Evolutionary conservation across 805 yeast species (phyloP), one percentile per base, ranked within the genome.

Genomic region (Clavispora carvajalis): DNA sequence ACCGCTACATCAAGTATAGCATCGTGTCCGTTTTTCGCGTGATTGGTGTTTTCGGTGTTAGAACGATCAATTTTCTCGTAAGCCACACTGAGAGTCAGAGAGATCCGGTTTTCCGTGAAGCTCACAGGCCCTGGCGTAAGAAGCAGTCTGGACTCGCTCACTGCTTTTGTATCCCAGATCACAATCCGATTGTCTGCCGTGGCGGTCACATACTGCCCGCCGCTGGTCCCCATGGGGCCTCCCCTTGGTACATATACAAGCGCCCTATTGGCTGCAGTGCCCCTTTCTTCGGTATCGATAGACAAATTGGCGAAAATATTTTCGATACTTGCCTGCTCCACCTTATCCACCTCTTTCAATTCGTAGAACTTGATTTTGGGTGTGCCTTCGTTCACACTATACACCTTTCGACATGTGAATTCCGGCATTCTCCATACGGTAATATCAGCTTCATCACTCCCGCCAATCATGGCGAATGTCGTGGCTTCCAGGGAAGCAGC

Each of bases 381-480:
- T 13, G 31, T 40, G 7, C 36, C 40, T 6, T 47, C 44, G 15
- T 49, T 49, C 3, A 61, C 47, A 19, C 58, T 49, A 21, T 55
- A 54, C 1, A 65, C 49, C 40, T 61, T 59, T 33, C 71, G 65
- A 52, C 95, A 84, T 35, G 74, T 77, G 15, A 77, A 65, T 18
- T 73, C 69, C 7, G 86, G 79, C 10, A 85, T 69, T 53, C 86
- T 91, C 93, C 95, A 85, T 0, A 87, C 70, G 0, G 84, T 72
- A 4, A 83, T 69, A 43, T 81, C 80, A 0, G 79, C 64, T 3
- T 71, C 73, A 2, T 73, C 71, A 19, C 77, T 71, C 1, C 93
- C 95, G 0, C 95, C 95, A 10, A 76, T 68, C 36, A 85, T 69
- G n/a, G 77, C 71, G 9, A 79, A 57, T 34, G 39, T 42, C 7